Base-by-base conservation (phyloP, 2,329 filamentous ascomycete genomes). In the Botrytis pseudocinerea region DNA sequence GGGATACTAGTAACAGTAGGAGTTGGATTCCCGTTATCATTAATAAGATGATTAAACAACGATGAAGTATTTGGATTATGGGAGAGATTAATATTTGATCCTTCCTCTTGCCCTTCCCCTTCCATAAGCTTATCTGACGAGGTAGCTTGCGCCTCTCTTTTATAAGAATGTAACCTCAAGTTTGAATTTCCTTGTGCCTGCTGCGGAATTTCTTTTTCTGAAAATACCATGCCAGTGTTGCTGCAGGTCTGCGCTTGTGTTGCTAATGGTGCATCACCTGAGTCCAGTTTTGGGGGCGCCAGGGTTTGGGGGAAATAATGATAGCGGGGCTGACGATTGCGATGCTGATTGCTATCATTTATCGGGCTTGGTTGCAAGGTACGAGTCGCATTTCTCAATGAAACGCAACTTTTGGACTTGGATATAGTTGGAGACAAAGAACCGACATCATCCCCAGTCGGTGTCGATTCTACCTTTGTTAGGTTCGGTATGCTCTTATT, bases 81-180 rank as follows among this genome's bases (percentile, higher is more conserved):
- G 42, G 59, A 68, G 70, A 68, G 61, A 72, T 68, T 60, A 66
- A 44, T 72, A 68, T 46, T 68, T 42, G 40, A 61, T 62, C 42
- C 42, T 51, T 44, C 18, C 25, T 12, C 54, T 28, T 57, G 28
- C n/a, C 51, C 14, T 57, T 57, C 18, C 25, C 6, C 54, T 60
- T 72, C 40, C 48, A 68, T 72, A 66, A 72, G 70, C 70, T 72
- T 59, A 68, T 57, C 61, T 72, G 62, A 66, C 70, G 28, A 68
- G 54, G 62, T 72, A 68, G 62, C 70, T 60, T 72, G 70, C 70
- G 70, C 70, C 70, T 60, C 70, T 59, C n/a, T 63, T 32, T 35
- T 42, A 48, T 10, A 46, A 38, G 40, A 60, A 72, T 72, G 62
- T 66, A 72, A 72, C 70, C 20, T 66, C 66, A 46, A 61, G 2